phyloP scores from a whole-genome alignment of 2,329 filamentous ascomycete genomes.

The Thelonectria olida region DNA sequence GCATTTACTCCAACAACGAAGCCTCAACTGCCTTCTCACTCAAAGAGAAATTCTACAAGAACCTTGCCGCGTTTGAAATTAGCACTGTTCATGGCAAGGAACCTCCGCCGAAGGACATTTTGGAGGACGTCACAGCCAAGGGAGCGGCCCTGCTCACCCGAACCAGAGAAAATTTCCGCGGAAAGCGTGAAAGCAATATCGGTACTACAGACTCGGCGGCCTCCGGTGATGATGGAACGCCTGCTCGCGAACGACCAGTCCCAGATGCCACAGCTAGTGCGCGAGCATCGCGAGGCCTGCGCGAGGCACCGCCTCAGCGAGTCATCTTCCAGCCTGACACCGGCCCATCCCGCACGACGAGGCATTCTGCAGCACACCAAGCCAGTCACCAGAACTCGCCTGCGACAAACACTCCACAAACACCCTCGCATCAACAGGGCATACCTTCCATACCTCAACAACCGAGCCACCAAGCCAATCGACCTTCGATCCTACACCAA shows the following conservation, averaged over 20 bases:
- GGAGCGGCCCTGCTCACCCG: constrained; percentile 81
- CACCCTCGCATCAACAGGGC: constrained; percentile 45
- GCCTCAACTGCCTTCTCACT: constrained; percentile 86
- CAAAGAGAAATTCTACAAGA: constrained; percentile 91
- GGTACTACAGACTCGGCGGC: constrained; percentile 66
- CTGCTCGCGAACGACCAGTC: constrained; percentile 61
- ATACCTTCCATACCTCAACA: constrained; percentile 44
- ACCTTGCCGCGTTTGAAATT: constrained; percentile 88
- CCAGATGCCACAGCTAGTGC: constrained; percentile 63
- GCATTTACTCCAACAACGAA: constrained; percentile 77
- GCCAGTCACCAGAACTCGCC: constrained; percentile 40
- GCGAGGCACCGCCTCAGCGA: constrained; percentile 85
- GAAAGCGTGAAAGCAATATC: constrained; percentile 58
- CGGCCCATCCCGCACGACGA: constrained; percentile 68
- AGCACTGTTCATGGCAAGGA: constrained; percentile 79
- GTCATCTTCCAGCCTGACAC: constrained; percentile 88
- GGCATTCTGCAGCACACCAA: constrained; percentile 63
- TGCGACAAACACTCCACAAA: constrained; percentile 38
- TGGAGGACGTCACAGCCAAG: constrained; percentile 88
- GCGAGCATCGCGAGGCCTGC: constrained; percentile 70
- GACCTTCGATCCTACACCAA: constrained; percentile 58
- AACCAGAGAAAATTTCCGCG: constrained; percentile 78
- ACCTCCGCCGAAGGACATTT: constrained; percentile 86
- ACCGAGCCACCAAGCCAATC: constrained; percentile 44
- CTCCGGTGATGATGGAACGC: constrained; percentile 68